Base-by-base conservation (phyloP, 495 filamentous ascomycete genomes). In the Annulohypoxylon stygium region DNA sequence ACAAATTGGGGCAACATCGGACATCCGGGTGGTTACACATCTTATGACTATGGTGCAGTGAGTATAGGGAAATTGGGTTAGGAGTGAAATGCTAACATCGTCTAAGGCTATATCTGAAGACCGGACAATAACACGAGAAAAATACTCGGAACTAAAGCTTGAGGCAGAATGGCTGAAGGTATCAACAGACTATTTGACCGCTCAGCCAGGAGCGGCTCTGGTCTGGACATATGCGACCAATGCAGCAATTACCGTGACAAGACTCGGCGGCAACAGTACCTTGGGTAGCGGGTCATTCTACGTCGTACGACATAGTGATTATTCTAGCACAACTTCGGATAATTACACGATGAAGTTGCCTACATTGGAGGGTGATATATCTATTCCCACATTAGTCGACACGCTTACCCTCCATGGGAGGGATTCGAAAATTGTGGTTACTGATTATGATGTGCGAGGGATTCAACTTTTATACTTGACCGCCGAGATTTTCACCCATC, bases 1-100 rank as follows among this genome's bases (percentile, higher is more conserved):
- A 92, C 92, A 2, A 95, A 95, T 80, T 95, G 92, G 93, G 93
- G 93, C 12, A 94, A 94, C 71, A 80, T 94, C 47, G 92, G 92
- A 1, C 86, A 91, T 73, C 86, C 91, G 4, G 89, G 87, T 10
- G 90, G 90, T 8, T 93, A 93, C 75, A 92, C 92, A 1, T 90
- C 87, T 2, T 93, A 93, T 74, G 90, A 93, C 71, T 93, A 92
- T 73, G 89, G 86, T 34, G 87, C 90, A 23, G 77, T 66, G 16
- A 14, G 69, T 66, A 23, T 4, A 12, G 5, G 34, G 2, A 43
- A 43, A 30, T 39, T 18, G 25, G n/a, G 3, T 20, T 11, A 1
- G 3, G 8, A 43, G 16, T 48, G 0, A 5, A 12, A 33, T 20
- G n/a, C 54, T 71, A 48, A 71, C 36, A 37, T 45, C 4, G 0